These are phyloP conservation scores for Neltuma alba DNA, from an alignment of 306 rosid genomes.

Conservation along the genomic window DNA sequence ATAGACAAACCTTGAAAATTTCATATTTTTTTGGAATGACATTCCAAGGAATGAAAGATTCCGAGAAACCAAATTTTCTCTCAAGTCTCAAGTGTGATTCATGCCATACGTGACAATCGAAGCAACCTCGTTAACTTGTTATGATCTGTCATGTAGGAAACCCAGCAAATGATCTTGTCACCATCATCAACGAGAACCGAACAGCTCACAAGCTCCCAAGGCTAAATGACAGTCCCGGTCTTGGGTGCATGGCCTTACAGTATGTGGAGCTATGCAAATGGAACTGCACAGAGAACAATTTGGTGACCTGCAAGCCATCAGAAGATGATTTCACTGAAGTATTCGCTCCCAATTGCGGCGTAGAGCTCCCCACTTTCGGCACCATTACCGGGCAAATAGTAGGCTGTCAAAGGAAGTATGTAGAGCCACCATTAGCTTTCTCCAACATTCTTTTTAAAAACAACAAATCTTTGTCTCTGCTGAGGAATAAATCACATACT, in stretches of 20 bases:
- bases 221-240: conserved; percentile 77
- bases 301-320: conserved; percentile 72
- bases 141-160: conserved; percentile 60
- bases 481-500: conserved; percentile 75
- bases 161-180: conserved; percentile 80
- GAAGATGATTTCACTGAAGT: conserved; percentile 88
- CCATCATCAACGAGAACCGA: conserved; percentile 74
- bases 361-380: conserved; percentile 88
- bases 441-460: conserved; percentile 53
- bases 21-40: not conserved
- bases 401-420: conserved; percentile 70
- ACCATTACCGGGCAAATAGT: conserved; percentile 69
- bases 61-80: not conserved
- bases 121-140: not conserved
- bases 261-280: conserved; percentile 74
- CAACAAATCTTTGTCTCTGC: conserved; percentile 52
- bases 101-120: not conserved
- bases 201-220: conserved; percentile 65
- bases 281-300: conserved; percentile 66
- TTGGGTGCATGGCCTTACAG: conserved; percentile 95
- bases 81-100: not conserved
- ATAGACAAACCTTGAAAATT: not conserved
- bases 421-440: conserved; percentile 73
- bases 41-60: not conserved
- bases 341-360: conserved; percentile 89